phyloP scores from a whole-genome alignment of 2,329 filamentous ascomycete species.

The Epichloe baconii region DNA sequence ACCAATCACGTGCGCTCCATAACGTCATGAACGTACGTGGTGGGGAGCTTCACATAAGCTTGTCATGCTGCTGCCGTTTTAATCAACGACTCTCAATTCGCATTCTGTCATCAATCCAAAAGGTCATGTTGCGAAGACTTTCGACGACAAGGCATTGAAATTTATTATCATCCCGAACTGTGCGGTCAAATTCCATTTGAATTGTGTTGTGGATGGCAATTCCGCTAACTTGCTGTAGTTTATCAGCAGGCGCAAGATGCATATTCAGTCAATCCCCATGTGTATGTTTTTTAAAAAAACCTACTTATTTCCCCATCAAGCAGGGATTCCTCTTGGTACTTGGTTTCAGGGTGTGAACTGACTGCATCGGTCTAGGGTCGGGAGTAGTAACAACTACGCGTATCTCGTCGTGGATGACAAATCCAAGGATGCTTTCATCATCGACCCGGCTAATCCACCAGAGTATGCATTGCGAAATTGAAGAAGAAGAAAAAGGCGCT shows the following conservation, averaged over 20 bases:
- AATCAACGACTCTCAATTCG: not conserved
- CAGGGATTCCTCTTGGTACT: not conserved
- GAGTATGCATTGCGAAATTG: constrained; percentile 41
- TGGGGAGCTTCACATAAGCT: not conserved
- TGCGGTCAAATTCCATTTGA: not conserved
- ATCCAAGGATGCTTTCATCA: constrained; percentile 63
- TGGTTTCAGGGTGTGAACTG: not conserved
- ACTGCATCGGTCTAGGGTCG: constrained; percentile 43
- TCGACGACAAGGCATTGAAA: not conserved
- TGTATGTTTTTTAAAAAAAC: constrained; percentile 42
- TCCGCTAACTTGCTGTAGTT: not conserved
- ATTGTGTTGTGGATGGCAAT: not conserved
- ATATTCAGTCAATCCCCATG: constrained; percentile 82
- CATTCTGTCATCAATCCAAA: not conserved
- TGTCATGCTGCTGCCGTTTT: not conserved
- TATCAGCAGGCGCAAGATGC: constrained; percentile 40
- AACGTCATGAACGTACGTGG: not conserved
- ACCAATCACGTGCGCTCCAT: constrained; percentile 1
- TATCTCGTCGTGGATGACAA: constrained; percentile 71
- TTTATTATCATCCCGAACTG: not conserved
- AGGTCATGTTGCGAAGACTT: constrained; percentile 1
- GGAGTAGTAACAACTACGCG: constrained; percentile 70
- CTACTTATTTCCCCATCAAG: not conserved
- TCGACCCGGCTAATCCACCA: constrained; percentile 67
- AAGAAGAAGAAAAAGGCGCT: not conserved